Evolutionary conservation across 2,329 filamentous ascomycete genomes (phyloP), one percentile per base, ranked within the genome.

Genomic region (Neonectria faginata): DNA sequence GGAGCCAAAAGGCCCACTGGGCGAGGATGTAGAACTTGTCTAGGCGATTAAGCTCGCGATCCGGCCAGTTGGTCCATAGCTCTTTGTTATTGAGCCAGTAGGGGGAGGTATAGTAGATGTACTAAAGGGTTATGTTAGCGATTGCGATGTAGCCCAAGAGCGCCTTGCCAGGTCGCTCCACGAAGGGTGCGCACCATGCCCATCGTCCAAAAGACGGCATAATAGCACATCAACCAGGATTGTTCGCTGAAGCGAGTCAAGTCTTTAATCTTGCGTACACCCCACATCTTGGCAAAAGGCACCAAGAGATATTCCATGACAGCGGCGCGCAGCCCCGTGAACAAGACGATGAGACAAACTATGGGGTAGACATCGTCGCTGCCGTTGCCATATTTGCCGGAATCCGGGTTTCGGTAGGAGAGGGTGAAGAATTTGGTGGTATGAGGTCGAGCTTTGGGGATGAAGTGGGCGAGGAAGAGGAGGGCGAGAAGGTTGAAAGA

Each of bases 1-100:
- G 94, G 50, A 97, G 80, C 91, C 93, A 97, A 79, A 97, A 97
- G 20, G 91, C 89, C 80, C 94, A 91, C 79, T 98, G 94, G 8
- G 90, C 90, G 36, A 98, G 85, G 74, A 97, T 92, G 80, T 98
- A 98, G 79, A 87, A 89, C 82, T 98, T 98, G 81, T 92, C 88
- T 10, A 92, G 79, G 11, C 90, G 89, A 14, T 83, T 83, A 65
- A 97, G 84, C 74, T 95, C 89, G 58, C 93, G 88, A 70, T 88
- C 85, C 0, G 95, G 95, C 89, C 92, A 98, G 74, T 90, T 85
- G 36, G 88, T 87, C 94, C 94, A 98, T 41, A 98, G 85, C 64
- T 91, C 89, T 65, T 84, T 82, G 71, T 95, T 82, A 77, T 94
- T 90, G 69, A 93, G 82, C 84, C 87, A 97, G 79, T 95, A 94